phyloP scores from a whole-genome alignment of 352 stramenopile genomes.

The Phytopythium vexans region DNA sequence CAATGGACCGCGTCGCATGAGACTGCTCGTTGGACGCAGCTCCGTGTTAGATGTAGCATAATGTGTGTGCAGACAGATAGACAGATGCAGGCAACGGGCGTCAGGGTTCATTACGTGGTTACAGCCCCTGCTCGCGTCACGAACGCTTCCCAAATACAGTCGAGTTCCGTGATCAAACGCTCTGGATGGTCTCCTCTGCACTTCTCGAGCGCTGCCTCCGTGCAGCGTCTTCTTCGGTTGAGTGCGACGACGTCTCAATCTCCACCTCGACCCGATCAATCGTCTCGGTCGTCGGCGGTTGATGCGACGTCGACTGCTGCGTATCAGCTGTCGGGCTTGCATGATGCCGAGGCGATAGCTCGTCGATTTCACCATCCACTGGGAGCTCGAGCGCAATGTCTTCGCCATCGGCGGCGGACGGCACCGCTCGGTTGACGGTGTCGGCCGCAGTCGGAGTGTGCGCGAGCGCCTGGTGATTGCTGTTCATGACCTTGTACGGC shows the following conservation, averaged over 20 bases:
- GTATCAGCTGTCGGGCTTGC: background rate
- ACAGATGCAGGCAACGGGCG: no score
- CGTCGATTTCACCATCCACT: constrained; percentile 1
- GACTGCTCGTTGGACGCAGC: background rate
- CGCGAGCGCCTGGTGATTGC: constrained; percentile 60
- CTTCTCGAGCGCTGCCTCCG: no score
- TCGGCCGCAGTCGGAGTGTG: constrained; percentile 44
- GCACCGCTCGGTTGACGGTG: constrained; percentile 12
- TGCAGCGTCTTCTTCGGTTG: no score
- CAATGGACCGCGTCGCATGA: constrained; percentile 5
- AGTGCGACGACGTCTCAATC: background rate
- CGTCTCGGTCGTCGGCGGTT: background rate
- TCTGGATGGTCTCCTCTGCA: no score
- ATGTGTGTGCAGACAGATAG: no score
- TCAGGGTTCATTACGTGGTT: no score
- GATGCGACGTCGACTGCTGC: background rate
- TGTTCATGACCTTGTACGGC: constrained; percentile 81
- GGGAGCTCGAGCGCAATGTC: constrained; percentile 1
- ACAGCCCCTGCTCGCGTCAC: no score
- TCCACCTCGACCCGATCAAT: constrained; percentile 5
- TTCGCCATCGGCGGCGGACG: constrained; percentile 33
- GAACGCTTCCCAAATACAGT: no score
- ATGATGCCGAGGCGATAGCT: background rate
- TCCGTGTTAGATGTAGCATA: background rate
- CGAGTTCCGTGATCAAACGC: no score